Evolutionary conservation across 2,329 filamentous ascomycete genomes (phyloP).

Genomic region (Monilinia laxa): DNA sequence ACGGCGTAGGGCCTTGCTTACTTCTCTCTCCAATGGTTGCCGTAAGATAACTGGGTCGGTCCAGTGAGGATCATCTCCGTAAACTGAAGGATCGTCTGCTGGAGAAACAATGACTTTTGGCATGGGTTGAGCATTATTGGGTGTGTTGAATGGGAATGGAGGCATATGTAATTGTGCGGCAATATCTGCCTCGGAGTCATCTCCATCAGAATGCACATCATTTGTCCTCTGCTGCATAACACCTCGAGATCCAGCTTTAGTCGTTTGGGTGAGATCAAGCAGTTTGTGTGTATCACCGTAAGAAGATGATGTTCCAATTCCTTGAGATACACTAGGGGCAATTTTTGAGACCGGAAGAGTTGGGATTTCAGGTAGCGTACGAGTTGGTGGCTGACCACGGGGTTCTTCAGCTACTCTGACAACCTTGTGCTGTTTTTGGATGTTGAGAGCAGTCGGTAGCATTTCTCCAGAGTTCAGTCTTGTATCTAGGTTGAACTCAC

Average conservation of each 20-base stretch:
- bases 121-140: not conserved
- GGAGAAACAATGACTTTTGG: conserved; percentile 27
- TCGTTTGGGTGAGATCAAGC: conserved; percentile 27
- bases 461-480: not conserved
- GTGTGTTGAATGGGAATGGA: conserved; percentile 22
- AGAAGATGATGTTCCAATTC: conserved; percentile 26
- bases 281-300: conserved; percentile 32
- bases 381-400: conserved; percentile 22
- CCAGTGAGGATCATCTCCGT: conserved; percentile 22
- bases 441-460: conserved; percentile 24
- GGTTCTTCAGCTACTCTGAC: conserved; percentile 19
- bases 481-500: not conserved
- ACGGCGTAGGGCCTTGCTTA: conserved; percentile 37
- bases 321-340: conserved; percentile 22
- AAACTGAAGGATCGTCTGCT: conserved; percentile 23
- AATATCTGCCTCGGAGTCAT: conserved; percentile 18
- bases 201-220: not conserved
- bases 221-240: not conserved
- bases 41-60: conserved; percentile 10
- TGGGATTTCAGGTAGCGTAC: conserved; percentile 24
- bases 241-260: not conserved
- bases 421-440: conserved; percentile 22
- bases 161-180: conserved; percentile 16
- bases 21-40: conserved; percentile 36
- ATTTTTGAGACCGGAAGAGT: conserved; percentile 12